These are phyloP conservation scores for Penicillium sp. DNA, from an alignment of 2,329 filamentous ascomycete genomes.

Conservation along the genomic window DNA sequence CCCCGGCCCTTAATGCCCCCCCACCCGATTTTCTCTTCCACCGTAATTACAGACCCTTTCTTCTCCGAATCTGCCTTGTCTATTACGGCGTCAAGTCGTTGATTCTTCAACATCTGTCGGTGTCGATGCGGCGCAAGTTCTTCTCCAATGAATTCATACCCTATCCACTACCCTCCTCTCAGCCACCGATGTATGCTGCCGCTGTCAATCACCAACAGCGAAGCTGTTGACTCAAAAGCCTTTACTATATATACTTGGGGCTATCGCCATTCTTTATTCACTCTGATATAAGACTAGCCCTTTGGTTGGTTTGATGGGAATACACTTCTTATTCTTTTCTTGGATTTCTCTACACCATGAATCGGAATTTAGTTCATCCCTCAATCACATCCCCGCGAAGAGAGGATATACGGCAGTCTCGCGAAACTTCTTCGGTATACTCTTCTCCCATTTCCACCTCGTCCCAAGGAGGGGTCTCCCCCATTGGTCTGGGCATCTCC, in stretches of 20 bases:
- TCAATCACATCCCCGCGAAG: conserved; percentile 14
- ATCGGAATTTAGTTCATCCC: conserved; percentile 7
- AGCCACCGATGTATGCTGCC: conserved; percentile 33
- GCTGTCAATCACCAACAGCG: conserved; percentile 21
- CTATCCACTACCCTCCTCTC: conserved; percentile 21
- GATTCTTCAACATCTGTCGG: conserved; percentile 27
- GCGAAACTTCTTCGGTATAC: conserved; percentile 24
- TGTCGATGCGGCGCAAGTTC: conserved; percentile 28
- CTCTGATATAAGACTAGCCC: conserved; percentile 15
- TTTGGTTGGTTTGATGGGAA: conserved; percentile 10
- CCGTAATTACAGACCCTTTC: conserved; percentile 27
- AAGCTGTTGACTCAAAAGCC: conserved; percentile 23
- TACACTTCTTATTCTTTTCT: conserved; percentile 5
- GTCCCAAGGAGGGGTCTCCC: conserved; percentile 20
- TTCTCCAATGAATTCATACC: conserved; percentile 32
- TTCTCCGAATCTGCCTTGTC: conserved; percentile 40
- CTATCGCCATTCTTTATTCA: conserved; percentile 8
- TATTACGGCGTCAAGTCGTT: conserved; percentile 31
- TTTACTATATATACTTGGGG: conserved; percentile 29
- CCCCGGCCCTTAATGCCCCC: conserved; percentile 21
- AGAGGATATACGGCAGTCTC: conserved; percentile 10
- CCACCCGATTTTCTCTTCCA: conserved; percentile 23
- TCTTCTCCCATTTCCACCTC: conserved; percentile 23
- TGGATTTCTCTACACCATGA: conserved; percentile 14
- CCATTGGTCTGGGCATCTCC: conserved; percentile 36